Evolutionary conservation across 2,329 filamentous ascomycete genomes (phyloP), one percentile per base, ranked within the genome.

Genomic region (Colletotrichum camelliae): DNA sequence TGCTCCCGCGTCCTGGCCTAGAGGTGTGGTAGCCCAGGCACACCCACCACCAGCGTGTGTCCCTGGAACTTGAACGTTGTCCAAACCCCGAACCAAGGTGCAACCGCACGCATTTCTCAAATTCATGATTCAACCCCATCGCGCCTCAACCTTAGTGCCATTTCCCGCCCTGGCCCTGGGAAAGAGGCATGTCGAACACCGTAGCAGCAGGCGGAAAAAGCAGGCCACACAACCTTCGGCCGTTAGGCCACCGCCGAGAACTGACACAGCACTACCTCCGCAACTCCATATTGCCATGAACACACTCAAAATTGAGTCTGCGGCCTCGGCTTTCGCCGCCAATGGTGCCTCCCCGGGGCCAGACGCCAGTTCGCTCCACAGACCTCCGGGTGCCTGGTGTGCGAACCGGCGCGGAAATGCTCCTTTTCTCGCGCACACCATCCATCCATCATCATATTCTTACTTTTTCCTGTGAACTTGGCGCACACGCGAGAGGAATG

Each of bases 401-500:
- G 16, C 52, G 24, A 58, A 35, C 31, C 21, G 66, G 48, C 21
- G 66, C 52, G 52, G 43, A 58, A 43, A 58, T 39, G 13, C 24
- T 48, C 33, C 61, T 33, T 27, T 52, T 27, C 43, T 67, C 65
- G 10, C 16, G 43, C 65, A 67, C 65, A 52, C 43, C 43, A 4
- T 52, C 43, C 43, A 21, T 52, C 10, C 65, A 67, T 35, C 27
- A 67, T 21, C 48, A 35, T 21, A 48, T 62, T 62, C 37, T 70
- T 70, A 24, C 67, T 70, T 70, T 61, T 70, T 62, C 55, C 18
- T 33, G 52, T 18, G 29, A 52, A 21, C 67, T 61, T 70, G 67
- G 57, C 67, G 33, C 37, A 43, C 67, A 70, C 57, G 67, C 67
- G 57, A 70, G 57, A 52, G 67, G 67, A 70, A 70, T 70, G 52